Evolutionary conservation across 352 stramenopile species (phyloP).

Genomic region (Salisapilia sapeloensis): DNA sequence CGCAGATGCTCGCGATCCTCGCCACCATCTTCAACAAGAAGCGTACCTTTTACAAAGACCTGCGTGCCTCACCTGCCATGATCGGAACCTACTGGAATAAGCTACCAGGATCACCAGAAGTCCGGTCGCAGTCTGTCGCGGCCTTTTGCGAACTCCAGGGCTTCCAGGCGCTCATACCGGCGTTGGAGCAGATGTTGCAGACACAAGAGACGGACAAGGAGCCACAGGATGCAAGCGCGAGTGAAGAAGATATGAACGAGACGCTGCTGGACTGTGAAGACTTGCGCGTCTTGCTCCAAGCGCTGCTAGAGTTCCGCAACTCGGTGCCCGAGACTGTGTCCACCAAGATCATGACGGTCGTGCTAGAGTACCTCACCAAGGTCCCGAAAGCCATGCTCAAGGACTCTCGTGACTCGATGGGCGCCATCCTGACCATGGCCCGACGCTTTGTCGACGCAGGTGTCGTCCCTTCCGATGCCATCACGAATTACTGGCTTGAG

Average conservation of each 20-base stretch:
- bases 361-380: slow-evolving; percentile 74
- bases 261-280: slow-evolving; percentile 52
- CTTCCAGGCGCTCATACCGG: slow-evolving; percentile 53
- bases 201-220: slow-evolving; percentile 10
- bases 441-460: slow-evolving; percentile 59
- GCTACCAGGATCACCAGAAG: slow-evolving; percentile 55
- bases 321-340: slow-evolving; percentile 45
- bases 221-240: slow-evolving; percentile 11
- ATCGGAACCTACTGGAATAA: slow-evolving; percentile 85
- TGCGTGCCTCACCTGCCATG: slow-evolving; percentile 73
- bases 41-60: slow-evolving; percentile 80
- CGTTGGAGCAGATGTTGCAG: slow-evolving; percentile 53
- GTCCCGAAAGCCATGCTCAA: slow-evolving; percentile 65
- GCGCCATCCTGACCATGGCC: slow-evolving; percentile 64
- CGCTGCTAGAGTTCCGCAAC: slow-evolving; percentile 56
- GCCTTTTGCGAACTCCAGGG: slow-evolving; percentile 70
- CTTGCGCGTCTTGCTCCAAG: slow-evolving; percentile 60
- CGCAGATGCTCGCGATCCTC: slow-evolving; percentile 42
- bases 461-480: slow-evolving; percentile 18
- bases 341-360: slow-evolving; percentile 44
- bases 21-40: slow-evolving; percentile 84
- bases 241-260: neutral
- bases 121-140: slow-evolving; percentile 67
- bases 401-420: slow-evolving; percentile 67
- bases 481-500: slow-evolving; percentile 71